Evolutionary conservation across 1,139 yeast genomes (phyloP).

Genomic region (Magnusiomyces starmeri): DNA sequence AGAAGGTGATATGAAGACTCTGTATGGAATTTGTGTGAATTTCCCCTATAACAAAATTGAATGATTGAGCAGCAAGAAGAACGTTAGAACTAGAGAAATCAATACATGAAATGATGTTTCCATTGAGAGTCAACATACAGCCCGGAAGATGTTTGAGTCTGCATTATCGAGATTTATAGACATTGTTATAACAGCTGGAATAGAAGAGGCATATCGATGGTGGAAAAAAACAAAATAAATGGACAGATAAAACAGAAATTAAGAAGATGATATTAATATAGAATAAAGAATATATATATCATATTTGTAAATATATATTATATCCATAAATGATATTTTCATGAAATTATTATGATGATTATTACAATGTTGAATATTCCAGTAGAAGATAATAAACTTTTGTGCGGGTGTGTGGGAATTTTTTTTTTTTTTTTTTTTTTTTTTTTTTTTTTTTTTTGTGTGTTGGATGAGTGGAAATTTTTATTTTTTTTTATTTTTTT

Average conservation of each 20-base stretch:
- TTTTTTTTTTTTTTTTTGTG: too few species aligned
- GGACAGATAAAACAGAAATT: too few species aligned
- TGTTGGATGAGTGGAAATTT: not conserved
- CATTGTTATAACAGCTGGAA: too few species aligned
- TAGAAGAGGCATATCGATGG: not conserved
- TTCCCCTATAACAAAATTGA: constrained; percentile 20
- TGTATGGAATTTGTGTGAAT: constrained; percentile 28
- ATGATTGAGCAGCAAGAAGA: not conserved
- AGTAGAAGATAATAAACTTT: too few species aligned
- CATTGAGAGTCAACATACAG: too few species aligned
- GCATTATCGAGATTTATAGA: constrained; percentile 21
- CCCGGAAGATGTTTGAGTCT: constrained; percentile 26
- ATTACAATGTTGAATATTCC: too few species aligned
- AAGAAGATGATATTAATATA: too few species aligned
- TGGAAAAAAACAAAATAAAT: not conserved
- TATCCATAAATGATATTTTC: too few species aligned
- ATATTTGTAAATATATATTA: too few species aligned
- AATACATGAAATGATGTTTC: not conserved
- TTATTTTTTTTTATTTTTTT: not conserved
- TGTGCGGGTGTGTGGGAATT: too few species aligned
- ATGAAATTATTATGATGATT: not conserved
- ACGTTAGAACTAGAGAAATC: not conserved
- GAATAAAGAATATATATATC: too few species aligned
- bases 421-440: too few species aligned
- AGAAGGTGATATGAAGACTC: constrained; percentile 30